Base-by-base conservation (phyloP, 768 basidiomycete genomes). In the Serendipita indica region DNA sequence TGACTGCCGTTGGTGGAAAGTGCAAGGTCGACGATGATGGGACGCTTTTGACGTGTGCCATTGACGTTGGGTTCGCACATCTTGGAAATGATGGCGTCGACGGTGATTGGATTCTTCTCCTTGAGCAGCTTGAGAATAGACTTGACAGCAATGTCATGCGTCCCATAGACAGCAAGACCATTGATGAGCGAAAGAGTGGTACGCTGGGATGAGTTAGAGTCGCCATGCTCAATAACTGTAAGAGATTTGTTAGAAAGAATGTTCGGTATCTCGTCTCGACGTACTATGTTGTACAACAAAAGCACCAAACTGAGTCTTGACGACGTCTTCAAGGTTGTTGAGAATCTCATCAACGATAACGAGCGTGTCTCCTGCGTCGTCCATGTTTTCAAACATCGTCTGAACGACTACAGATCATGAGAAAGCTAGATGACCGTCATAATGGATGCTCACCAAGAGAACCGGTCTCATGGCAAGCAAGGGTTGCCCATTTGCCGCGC, bases 381-480 rank as follows among this genome's bases (percentile, higher is more conserved):
- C 64, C 49, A 65, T 58, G 45, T 65, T 65, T 35, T 65, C 64
- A 57, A 65, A 65, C 13, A 62, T 46, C 20, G 64, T 64, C 61
- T 65, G 63, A 25, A 62, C 60, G 39, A 62, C 63, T 22, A 64
- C 41, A 28, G 54, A 58, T 59, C 20, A 20, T 25, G 6, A 34
- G 28, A 14, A 58, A 16, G 39, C 27, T 46, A 37, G 16, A 22
- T 25, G 33, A 46, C 16, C 3, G 6, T 27, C 3, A 43, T n/a
- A 59, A 20, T 54, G 39, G 16, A 63, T 18, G 57, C 69, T 60
- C 65, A 87, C 87, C 78, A 25, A 90, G 77, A 18, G 87, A 90
- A 5, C 89, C 89, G 0, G 89, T 91, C 71, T 91, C 89, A 65
- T 91, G 89, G 65, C 89, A 91, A 10, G 89, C 89, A 41, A 91